Base-by-base conservation (phyloP, 441 rosid genomes). In the Raphanus hybrid region DNA sequence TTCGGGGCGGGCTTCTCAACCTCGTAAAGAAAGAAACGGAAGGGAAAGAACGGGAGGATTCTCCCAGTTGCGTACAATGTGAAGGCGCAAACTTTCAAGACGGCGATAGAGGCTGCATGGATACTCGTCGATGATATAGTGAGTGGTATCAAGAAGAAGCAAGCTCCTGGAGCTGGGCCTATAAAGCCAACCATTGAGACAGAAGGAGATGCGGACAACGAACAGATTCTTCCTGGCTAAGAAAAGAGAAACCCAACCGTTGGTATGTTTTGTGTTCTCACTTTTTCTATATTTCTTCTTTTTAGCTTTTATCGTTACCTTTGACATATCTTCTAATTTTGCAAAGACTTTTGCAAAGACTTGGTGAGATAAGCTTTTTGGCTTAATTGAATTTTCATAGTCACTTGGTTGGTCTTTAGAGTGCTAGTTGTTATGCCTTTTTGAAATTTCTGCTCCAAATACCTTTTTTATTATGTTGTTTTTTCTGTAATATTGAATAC, bases 51-150 rank as follows among this genome's bases (percentile, higher is more conserved):
- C n/a, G 2, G 15, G 15, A 43, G 50, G 2, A 45, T 45, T 45
- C 8, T 50, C 55, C 18, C 8, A 50, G 8, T 50, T 50, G 86
- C 94, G 8, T 92, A 90, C 85, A 92, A 84, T 32, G 98, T 92
- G 82, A 94, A 94, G 78, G 92, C 90, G 0, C 96, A 94, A 80
- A 94, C 94, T 26, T 91, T 92, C 75, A 94, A 94, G 80, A 91
- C 98, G 4, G 90, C 93, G 6, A 92, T 94, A 23, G 98, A 94
- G 82, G 91, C 95, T 1, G 92, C 96, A 11, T 90, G 90, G 78
- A 89, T 90, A 97, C 96, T 94, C 72, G 97, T 90, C 11, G 95
- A 94, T 23, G 97, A 94, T 86, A 92, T 90, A 67, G 96, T 92
- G 16, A 94, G 98, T 70, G 97, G 98, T 58, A 90, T 92, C 81